These are phyloP conservation scores for Gautieria morchelliformis DNA, from an alignment of 768 basidiomycete species.

Conservation along the genomic window DNA sequence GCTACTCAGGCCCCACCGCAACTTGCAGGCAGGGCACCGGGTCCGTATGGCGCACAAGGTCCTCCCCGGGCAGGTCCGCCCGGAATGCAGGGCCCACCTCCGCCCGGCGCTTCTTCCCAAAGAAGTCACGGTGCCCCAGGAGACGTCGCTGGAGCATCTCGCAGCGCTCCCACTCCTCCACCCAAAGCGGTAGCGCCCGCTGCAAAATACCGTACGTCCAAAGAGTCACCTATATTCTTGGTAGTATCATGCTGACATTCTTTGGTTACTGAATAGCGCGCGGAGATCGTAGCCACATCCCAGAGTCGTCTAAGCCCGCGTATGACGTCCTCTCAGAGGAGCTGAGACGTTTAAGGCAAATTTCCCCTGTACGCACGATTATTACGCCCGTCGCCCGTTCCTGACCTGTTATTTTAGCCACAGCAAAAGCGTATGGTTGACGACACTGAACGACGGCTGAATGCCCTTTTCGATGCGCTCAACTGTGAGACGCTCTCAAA, in stretches of 20 bases:
- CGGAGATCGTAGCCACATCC: slow-evolving; percentile 90
- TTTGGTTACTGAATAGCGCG: slow-evolving; percentile 40
- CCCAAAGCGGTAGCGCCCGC: slow-evolving; percentile 31
- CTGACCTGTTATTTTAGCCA: slow-evolving; percentile 34
- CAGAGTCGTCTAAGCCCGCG: slow-evolving; percentile 54
- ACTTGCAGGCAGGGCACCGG: slow-evolving; percentile 17
- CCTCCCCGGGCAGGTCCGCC: slow-evolving; percentile 24
- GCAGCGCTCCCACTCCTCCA: slow-evolving; percentile 22
- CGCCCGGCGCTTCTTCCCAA: slow-evolving; percentile 14
- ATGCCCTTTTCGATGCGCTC: slow-evolving; percentile 80
- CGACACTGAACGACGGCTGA: slow-evolving; percentile 83
- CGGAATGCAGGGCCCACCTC: slow-evolving; percentile 17
- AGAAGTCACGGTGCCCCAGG: slow-evolving; percentile 8
- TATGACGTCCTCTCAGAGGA: slow-evolving; percentile 58
- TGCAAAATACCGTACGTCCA: slow-evolving; percentile 52
- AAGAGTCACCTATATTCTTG: not conserved
- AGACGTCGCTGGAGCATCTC: slow-evolving; percentile 11
- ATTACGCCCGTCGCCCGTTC: not conserved
- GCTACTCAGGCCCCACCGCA: slow-evolving; percentile 31
- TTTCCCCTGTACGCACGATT: slow-evolving; percentile 51
- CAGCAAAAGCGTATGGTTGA: slow-evolving; percentile 79
- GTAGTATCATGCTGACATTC: not conserved
- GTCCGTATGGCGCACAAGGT: slow-evolving; percentile 20
- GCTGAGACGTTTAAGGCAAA: slow-evolving; percentile 59
- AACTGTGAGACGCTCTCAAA: slow-evolving; percentile 79